Percentiles rank a stretch among this genome's conserved stretches.
Evolutionary conservation across 75 land plant genomes (phyloP).

Genomic region (Sequoia sempervirens): DNA sequence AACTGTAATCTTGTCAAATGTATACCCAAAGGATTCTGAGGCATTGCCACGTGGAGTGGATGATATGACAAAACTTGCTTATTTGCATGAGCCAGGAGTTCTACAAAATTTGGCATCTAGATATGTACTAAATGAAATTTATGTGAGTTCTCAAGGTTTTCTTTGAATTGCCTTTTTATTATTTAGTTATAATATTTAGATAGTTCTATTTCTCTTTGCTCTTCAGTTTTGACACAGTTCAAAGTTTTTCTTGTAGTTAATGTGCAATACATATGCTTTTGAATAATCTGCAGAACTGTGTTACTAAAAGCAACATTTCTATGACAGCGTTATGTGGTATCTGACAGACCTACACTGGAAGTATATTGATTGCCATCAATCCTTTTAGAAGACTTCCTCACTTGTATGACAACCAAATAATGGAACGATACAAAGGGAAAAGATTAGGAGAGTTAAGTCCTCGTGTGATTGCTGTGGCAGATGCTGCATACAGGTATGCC

Average conservation of each 20-base stretch:
- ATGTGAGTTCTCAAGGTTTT: constrained; percentile 54
- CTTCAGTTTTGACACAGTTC: background rate
- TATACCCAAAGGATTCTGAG: constrained; percentile 83
- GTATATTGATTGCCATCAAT: constrained; percentile 83
- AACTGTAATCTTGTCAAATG: constrained; percentile 38
- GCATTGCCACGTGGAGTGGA: constrained; percentile 93
- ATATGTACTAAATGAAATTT: constrained; percentile 97
- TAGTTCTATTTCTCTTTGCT: background rate
- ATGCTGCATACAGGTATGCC: constrained; percentile 73
- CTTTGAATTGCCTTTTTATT: background rate
- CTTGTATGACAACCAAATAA: constrained; percentile 81
- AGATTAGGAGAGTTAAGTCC: constrained; percentile 82
- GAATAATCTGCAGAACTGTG: background rate
- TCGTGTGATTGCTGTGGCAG: constrained; percentile 88
- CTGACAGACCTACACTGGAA: constrained; percentile 85
- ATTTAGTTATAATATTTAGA: background rate
- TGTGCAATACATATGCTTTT: background rate
- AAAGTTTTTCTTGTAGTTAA: background rate
- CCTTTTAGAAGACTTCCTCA: constrained; percentile 81
- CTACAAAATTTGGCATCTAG: constrained; percentile 77
- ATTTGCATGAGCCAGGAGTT: constrained; percentile 98
- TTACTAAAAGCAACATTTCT: background rate
- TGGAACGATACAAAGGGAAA: constrained; percentile 90
- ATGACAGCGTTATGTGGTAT: background rate
- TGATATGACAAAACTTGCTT: constrained; percentile 97